These are phyloP conservation scores for Aureobasidium musti DNA, from an alignment of 2,329 filamentous ascomycete species.

Conservation along the genomic window DNA sequence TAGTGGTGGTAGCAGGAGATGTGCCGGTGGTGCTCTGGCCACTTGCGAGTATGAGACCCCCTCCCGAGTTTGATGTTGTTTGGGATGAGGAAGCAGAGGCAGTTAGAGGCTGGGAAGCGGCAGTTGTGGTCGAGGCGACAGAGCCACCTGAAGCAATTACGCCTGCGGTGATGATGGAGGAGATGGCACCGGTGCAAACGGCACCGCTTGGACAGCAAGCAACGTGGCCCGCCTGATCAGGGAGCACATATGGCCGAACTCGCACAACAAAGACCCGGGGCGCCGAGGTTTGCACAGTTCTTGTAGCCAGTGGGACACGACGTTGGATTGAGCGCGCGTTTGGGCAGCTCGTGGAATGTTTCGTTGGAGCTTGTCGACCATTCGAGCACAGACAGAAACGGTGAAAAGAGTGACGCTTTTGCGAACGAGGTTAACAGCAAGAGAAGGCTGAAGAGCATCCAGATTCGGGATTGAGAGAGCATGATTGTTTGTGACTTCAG, in stretches of 20 bases:
- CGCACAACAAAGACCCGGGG: slow-evolving; percentile 59
- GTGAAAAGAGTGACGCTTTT: slow-evolving; percentile 29
- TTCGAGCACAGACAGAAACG: slow-evolving; percentile 29
- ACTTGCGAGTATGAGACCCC: slow-evolving; percentile 36
- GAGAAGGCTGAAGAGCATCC: not conserved
- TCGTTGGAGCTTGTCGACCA: slow-evolving; percentile 8
- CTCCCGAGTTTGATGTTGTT: slow-evolving; percentile 33
- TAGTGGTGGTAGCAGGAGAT: slow-evolving; percentile 31
- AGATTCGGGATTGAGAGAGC: not conserved
- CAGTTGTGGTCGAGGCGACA: slow-evolving; percentile 33
- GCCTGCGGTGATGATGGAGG: slow-evolving; percentile 40
- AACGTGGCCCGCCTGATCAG: slow-evolving; percentile 59
- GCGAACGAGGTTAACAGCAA: not conserved
- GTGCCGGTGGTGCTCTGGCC: slow-evolving; percentile 31
- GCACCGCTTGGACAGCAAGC: slow-evolving; percentile 63
- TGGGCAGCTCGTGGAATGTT: slow-evolving; percentile 35
- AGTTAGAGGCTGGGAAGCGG: slow-evolving; percentile 31
- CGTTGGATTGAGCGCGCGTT: slow-evolving; percentile 43
- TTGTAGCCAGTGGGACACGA: slow-evolving; percentile 56
- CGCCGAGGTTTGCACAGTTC: slow-evolving; percentile 55
- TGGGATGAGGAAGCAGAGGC: slow-evolving; percentile 32
- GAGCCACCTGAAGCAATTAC: slow-evolving; percentile 36
- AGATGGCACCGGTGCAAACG: slow-evolving; percentile 59
- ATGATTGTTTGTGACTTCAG: not conserved
- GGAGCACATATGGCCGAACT: slow-evolving; percentile 56